Conservation (phyloP, 2,329 filamentous ascomycete species). For the Fusarium siculi region DNA sequence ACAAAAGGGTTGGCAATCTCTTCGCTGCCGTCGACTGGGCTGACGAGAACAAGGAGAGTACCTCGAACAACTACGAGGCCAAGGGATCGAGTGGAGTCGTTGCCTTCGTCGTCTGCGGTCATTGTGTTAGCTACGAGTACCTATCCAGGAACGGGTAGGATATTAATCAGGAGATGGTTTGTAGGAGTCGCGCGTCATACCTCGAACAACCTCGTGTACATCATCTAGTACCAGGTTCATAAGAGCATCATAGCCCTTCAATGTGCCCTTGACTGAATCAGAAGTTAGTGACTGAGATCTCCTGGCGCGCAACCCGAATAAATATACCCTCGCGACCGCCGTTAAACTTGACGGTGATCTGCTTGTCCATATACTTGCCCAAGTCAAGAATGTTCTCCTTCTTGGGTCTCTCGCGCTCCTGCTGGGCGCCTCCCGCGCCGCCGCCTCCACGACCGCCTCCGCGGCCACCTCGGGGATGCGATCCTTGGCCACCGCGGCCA, state of each 20-base stretch:
- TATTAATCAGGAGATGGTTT: not conserved
- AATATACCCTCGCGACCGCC: slow-evolving; percentile 84
- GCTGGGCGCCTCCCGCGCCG: slow-evolving; percentile 54
- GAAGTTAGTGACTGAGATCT: slow-evolving; percentile 12
- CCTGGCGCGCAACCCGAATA: not conserved
- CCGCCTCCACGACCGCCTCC: slow-evolving; percentile 60
- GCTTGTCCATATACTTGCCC: slow-evolving; percentile 96
- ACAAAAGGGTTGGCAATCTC: slow-evolving; percentile 95
- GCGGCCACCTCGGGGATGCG: slow-evolving; percentile 55
- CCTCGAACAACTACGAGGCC: slow-evolving; percentile 91
- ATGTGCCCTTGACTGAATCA: slow-evolving; percentile 78
- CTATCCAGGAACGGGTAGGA: not conserved
- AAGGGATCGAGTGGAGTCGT: slow-evolving; percentile 81
- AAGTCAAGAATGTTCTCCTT: slow-evolving; percentile 99
- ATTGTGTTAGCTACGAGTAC: slow-evolving; percentile 4
- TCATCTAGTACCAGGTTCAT: slow-evolving; percentile 99
- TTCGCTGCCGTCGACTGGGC: slow-evolving; percentile 92
- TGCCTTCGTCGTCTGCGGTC: slow-evolving; percentile 85
- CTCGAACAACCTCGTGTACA: slow-evolving; percentile 88
- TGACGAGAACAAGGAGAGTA: slow-evolving; percentile 91
- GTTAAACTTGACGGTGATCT: slow-evolving; percentile 95
- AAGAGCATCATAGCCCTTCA: slow-evolving; percentile 96
- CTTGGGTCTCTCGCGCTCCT: slow-evolving; percentile 80
- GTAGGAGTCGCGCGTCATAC: slow-evolving; percentile 58
- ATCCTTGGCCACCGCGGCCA: slow-evolving; percentile 57